Base-by-base conservation (phyloP, 805 yeast species). In the Saccharomyces paradoxus region DNA sequence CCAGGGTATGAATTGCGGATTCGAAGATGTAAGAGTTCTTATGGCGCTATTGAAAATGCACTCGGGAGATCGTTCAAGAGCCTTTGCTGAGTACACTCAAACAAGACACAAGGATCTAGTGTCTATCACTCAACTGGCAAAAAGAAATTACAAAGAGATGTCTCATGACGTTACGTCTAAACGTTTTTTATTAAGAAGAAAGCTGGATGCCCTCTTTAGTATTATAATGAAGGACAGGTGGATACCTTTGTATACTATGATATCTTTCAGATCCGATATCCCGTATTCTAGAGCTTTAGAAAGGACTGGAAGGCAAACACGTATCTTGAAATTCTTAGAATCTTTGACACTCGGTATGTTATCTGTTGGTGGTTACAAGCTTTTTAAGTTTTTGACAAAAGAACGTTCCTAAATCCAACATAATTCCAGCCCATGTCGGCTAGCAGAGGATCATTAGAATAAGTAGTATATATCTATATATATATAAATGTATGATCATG, bases 1-100 rank as follows among this genome's bases (percentile, higher is more conserved):
- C 9, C 97, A 91, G 69, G 97, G 97, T 4, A 86, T 91, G 92
- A 91, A 91, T 69, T 88, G 96, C 66, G 97, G 97, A 1, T 86
- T 91, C 68, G 97, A 91, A 70, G 97, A 92, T 62, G 91, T 91
- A 24, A 74, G 83, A 55, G 81, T 84, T 1, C 71, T 91, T 52
- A 72, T 86, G 72, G 76, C 79, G 48, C 65, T 84, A 27, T 48
- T 78, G 49, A 78, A 77, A 31, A 60, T 68, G 53, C 41, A 63
- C 50, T 55, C 69, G 2, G 72, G 67, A 22, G 72, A 80, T 55
- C 73, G 83, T 29, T 63, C 64, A 1, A 58, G 56, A 10, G 84
- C 89, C 0, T 85, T 89, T 61, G 71, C 70, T 31, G 63, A 64
- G 47, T 89, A 87, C 68, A 76, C 87, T 0, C 62, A 55, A 10